Evolutionary conservation across 2,329 filamentous ascomycete species (phyloP), one percentile per base, ranked within the genome.

Genomic region (Epichloe typhina): DNA sequence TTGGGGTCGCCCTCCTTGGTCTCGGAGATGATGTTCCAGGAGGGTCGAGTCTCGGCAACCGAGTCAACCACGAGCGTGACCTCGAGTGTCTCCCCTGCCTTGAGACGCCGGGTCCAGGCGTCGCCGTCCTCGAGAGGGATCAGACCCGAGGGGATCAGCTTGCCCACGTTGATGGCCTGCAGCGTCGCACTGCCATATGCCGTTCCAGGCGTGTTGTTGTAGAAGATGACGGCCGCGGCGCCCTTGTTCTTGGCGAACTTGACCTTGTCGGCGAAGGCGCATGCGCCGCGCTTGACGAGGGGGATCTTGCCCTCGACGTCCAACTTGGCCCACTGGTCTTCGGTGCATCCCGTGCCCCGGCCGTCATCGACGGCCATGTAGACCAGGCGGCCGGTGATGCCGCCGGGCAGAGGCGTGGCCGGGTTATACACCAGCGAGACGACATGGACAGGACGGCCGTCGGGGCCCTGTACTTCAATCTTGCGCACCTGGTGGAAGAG

Each of bases 151-250:
- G 69, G 64, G 12, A 65, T 55, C 5, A 68, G 54, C 47, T 59
- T 54, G 39, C 62, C 64, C 35, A 62, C 52, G 56, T 63, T 67
- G 42, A 57, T 55, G 3, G 64, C 64, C 15, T 73, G 71, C 3
- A 83, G 68, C 0, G 77, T 81, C 13, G 76, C 78, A n/a, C 19
- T 33, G 9, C 65, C 64, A 2, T 72, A 60, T 3, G 64, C 46
- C 3, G 52, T 53, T 1, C 75, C 77, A 0, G 71, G 62, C 2
- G 63, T 67, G 54, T 83, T 79, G 70, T 85, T 79, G 65, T 80
- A 83, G 52, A 85, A 69, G 46, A 85, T 65, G 1, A 75, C 68
- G 38, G 64, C 70, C 5, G 67, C 12, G 2, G 71, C 71, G 38
- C 70, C 70, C 33, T 67, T 61, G 2, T 62, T 61, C 55, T 61